Percentiles rank a stretch among this genome's conserved stretches.
Conservation (phyloP, 352 stramenopile genomes). For the Phytophthora sojae region DNA sequence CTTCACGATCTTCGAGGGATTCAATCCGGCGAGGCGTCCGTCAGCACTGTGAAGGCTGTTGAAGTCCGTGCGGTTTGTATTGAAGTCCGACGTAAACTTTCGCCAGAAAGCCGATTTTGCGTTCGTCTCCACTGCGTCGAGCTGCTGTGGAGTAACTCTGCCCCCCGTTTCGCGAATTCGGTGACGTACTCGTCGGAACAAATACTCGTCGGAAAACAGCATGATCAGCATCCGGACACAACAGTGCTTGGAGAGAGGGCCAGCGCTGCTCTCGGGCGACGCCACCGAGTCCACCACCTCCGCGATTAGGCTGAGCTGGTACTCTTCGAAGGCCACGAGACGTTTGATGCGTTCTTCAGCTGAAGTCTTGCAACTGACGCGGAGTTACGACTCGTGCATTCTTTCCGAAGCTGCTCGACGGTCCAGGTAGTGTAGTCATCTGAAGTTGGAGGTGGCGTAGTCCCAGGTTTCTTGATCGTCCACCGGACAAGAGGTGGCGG, state of each 20-base stretch:
- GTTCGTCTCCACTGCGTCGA: slow-evolving; percentile 14
- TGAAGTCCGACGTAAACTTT: slow-evolving; percentile 1
- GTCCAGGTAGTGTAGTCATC: background rate
- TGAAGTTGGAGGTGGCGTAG: background rate
- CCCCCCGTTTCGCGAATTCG: background rate
- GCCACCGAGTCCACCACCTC: background rate
- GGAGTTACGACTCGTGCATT: background rate
- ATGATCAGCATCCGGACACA: background rate
- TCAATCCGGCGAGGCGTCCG: background rate
- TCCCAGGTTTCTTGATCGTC: too few species aligned
- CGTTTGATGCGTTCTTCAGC: background rate
- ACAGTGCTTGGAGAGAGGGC: background rate
- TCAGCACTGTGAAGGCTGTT: slow-evolving; percentile 1
- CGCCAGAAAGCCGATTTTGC: slow-evolving; percentile 15
- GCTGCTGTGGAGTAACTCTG: slow-evolving; percentile 2
- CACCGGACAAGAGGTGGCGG: too few species aligned
- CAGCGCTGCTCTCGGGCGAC: too few species aligned
- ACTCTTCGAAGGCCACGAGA: background rate
- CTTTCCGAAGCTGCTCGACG: background rate
- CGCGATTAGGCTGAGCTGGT: background rate
- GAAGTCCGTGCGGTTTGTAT: slow-evolving; percentile 8
- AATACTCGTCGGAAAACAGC: slow-evolving; percentile 6
- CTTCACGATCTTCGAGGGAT: background rate
- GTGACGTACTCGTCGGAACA: too few species aligned
- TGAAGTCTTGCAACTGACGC: background rate